These are phyloP conservation scores for Peronospora tabacina DNA, from an alignment of 352 stramenopile species.

Conservation along the genomic window DNA sequence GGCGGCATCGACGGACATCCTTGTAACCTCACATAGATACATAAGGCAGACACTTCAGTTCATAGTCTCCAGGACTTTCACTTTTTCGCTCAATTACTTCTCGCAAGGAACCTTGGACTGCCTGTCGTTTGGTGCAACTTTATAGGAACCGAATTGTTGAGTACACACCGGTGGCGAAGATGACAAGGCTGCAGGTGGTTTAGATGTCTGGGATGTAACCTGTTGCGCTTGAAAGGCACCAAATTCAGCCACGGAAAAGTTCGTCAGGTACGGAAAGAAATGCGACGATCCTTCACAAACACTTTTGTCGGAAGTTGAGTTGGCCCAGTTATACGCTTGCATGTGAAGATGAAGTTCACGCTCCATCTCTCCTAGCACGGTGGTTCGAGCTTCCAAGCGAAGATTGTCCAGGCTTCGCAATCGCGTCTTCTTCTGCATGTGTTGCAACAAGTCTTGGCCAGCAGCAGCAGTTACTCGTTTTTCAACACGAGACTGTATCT, in stretches of 20 bases:
- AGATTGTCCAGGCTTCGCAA: constrained; percentile 63
- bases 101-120: constrained; percentile 12
- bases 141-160: constrained; percentile 6
- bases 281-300: constrained; percentile 21
- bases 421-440: constrained; percentile 82
- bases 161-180: constrained; percentile 15
- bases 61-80: not conserved
- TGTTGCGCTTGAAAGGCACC: constrained; percentile 53
- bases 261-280: constrained; percentile 52
- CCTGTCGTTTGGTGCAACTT: constrained; percentile 15
- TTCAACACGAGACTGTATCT: constrained; percentile 67
- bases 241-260: constrained; percentile 49
- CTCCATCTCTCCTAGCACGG: constrained; percentile 66
- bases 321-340: constrained; percentile 61
- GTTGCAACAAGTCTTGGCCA: constrained; percentile 63
- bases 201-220: constrained; percentile 32
- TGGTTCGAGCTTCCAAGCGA: constrained; percentile 47
- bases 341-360: constrained; percentile 64
- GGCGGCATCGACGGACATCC: no score
- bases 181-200: constrained; percentile 20
- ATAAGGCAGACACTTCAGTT: no score
- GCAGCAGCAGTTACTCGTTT: constrained; percentile 66
- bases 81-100: constrained; percentile 12
- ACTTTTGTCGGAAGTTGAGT: constrained; percentile 18
- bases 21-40: no score